Conservation (phyloP, 106 monocot genomes). For the Chionographis japonica region DNA sequence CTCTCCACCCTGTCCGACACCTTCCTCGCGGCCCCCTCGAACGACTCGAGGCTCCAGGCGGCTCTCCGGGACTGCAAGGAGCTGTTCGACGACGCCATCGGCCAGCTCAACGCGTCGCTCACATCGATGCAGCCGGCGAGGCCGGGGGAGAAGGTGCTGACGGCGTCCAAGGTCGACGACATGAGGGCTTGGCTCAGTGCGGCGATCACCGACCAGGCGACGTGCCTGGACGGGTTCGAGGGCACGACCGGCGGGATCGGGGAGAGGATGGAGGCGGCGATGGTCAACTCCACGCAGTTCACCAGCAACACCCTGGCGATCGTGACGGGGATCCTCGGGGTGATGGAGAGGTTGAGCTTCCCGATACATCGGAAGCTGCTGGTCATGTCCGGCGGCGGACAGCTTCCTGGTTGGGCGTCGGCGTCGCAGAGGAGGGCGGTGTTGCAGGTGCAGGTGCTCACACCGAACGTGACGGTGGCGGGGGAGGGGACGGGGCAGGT, state of each 20-base stretch:
- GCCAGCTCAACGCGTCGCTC: constrained; percentile 32
- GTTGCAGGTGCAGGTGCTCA: not conserved
- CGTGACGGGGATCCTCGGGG: constrained; percentile 16
- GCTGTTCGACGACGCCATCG: constrained; percentile 38
- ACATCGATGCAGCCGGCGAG: constrained; percentile 1
- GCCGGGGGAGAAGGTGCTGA: constrained; percentile 17
- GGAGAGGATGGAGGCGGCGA: constrained; percentile 29
- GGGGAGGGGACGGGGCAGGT: constrained; percentile 40
- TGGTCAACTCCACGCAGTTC: constrained; percentile 37
- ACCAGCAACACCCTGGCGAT: constrained; percentile 51
- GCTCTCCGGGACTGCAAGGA: constrained; percentile 46
- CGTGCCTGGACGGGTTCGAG: constrained; percentile 48
- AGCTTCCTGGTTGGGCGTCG: constrained; percentile 17
- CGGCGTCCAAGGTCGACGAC: constrained; percentile 26
- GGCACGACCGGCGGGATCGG: constrained; percentile 20
- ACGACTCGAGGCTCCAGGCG: constrained; percentile 22
- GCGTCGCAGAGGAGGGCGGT: constrained; percentile 12
- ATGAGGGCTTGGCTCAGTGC: constrained; percentile 46
- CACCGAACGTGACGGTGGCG: constrained; percentile 52
- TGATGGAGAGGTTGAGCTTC: constrained; percentile 20
- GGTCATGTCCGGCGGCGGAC: not conserved
- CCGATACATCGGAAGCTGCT: constrained; percentile 27
- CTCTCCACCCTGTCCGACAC: constrained; percentile 17
- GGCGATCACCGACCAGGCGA: constrained; percentile 35
- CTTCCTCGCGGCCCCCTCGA: constrained; percentile 4